Evolutionary conservation across 768 basidiomycete genomes (phyloP).

Genomic region (Tricholoma bakamatsutake): DNA sequence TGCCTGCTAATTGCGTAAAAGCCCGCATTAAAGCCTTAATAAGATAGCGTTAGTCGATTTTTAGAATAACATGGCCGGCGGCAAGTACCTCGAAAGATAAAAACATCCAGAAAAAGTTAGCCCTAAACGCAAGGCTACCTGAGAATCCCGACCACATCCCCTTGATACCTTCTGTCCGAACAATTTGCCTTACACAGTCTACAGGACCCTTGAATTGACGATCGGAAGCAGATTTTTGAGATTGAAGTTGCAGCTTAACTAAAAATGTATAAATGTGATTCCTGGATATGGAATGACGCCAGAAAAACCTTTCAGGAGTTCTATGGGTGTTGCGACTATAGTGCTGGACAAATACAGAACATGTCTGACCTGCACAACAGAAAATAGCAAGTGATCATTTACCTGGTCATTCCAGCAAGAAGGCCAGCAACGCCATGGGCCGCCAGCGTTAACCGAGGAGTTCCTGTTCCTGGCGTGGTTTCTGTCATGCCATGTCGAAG

Average conservation of each 20-base stretch:
- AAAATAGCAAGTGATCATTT: slow-evolving; percentile 10
- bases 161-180: slow-evolving; percentile 50
- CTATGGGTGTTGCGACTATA: slow-evolving; percentile 69
- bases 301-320: slow-evolving; percentile 61
- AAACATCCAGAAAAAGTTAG: slow-evolving; percentile 80
- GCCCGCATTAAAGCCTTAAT: slow-evolving; percentile 52
- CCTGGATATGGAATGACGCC: slow-evolving; percentile 30
- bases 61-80: not conserved
- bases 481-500: slow-evolving; percentile 50
- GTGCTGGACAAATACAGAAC: slow-evolving; percentile 35
- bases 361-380: slow-evolving; percentile 1
- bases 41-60: not conserved
- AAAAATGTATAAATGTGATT: slow-evolving; percentile 42
- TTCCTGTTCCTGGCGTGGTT: slow-evolving; percentile 34
- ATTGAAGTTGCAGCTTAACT: slow-evolving; percentile 69
- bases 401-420: slow-evolving; percentile 68
- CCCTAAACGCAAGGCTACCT: slow-evolving; percentile 65
- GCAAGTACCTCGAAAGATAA: slow-evolving; percentile 53
- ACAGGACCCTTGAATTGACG: slow-evolving; percentile 61
- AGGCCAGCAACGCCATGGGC: slow-evolving; percentile 66
- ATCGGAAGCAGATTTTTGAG: slow-evolving; percentile 41
- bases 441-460: slow-evolving; percentile 49
- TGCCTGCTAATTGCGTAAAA: slow-evolving; percentile 50
- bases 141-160: slow-evolving; percentile 77
- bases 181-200: slow-evolving; percentile 60